Percentiles rank a stretch among this genome's conserved stretches.
These are phyloP conservation scores for Alternaria gansuensis DNA, from an alignment of 2,329 filamentous ascomycete genomes.

Conservation along the genomic window DNA sequence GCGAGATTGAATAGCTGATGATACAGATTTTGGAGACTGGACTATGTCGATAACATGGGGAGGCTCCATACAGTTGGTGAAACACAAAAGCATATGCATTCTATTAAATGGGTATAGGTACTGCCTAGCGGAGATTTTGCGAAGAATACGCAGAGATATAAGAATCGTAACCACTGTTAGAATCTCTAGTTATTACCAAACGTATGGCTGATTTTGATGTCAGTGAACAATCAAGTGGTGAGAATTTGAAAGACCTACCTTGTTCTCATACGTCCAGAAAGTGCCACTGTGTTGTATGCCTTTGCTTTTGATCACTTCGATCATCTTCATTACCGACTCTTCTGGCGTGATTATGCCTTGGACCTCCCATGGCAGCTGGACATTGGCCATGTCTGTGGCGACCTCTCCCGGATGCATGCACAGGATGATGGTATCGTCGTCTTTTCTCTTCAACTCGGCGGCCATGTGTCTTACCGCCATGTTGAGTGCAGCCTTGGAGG, in stretches of 20 bases:
- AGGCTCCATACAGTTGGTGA: neutral
- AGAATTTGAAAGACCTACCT: constrained; percentile 49
- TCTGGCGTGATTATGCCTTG: constrained; percentile 62
- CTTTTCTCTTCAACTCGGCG: constrained; percentile 62
- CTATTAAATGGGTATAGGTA: constrained; percentile 33
- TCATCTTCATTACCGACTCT: constrained; percentile 61
- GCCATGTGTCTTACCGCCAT: constrained; percentile 66
- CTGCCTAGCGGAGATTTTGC: constrained; percentile 20
- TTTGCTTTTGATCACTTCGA: constrained; percentile 62
- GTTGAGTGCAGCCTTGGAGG: constrained; percentile 66
- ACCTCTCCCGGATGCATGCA: constrained; percentile 68
- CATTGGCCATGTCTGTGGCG: constrained; percentile 64
- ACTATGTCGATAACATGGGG: neutral
- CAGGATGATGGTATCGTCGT: constrained; percentile 60
- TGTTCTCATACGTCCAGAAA: constrained; percentile 66
- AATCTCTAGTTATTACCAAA: constrained; percentile 34
- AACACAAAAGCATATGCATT: constrained; percentile 17
- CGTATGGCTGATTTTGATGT: constrained; percentile 35
- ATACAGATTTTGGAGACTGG: neutral
- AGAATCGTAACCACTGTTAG: neutral
- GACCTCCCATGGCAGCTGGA: constrained; percentile 62
- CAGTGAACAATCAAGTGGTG: constrained; percentile 1
- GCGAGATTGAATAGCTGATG: constrained; percentile 27
- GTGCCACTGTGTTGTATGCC: constrained; percentile 61
- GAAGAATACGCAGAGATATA: constrained; percentile 7